Evolutionary conservation across 305 asterid genomes (phyloP).

Genomic region (Solanum chacoense): DNA sequence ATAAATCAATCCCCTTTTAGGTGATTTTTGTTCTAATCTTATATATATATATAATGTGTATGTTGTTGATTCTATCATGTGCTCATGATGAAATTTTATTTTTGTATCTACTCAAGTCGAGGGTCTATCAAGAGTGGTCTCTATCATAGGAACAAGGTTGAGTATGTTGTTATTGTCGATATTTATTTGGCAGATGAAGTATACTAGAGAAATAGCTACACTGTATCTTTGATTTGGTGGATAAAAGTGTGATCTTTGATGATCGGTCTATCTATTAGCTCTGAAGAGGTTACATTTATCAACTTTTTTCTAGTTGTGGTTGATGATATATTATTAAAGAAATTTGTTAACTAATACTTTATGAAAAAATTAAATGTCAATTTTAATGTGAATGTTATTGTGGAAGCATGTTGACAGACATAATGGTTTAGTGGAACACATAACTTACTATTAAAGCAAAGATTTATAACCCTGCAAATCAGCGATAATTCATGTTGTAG

Average conservation of each 20-base stretch:
- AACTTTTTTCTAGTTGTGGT: too few species aligned
- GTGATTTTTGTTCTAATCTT: neutral
- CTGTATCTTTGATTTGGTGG: neutral
- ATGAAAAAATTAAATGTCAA: neutral
- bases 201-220: neutral
- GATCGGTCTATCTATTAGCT: neutral
- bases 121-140: neutral
- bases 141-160: neutral
- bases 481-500: too few species aligned
- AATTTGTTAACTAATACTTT: too few species aligned
- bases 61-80: neutral
- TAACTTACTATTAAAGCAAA: neutral
- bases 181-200: neutral
- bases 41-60: too few species aligned
- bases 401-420: neutral
- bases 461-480: neutral
- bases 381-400: neutral
- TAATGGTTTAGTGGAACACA: neutral
- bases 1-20: neutral
- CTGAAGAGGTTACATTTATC: neutral
- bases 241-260: neutral
- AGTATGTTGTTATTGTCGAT: neutral
- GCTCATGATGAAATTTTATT: neutral
- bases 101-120: neutral
- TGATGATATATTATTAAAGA: neutral